Evolutionary conservation across 768 basidiomycete genomes (phyloP), one percentile per base, ranked within the genome.

Genomic region (Phanerochaete carnosa): DNA sequence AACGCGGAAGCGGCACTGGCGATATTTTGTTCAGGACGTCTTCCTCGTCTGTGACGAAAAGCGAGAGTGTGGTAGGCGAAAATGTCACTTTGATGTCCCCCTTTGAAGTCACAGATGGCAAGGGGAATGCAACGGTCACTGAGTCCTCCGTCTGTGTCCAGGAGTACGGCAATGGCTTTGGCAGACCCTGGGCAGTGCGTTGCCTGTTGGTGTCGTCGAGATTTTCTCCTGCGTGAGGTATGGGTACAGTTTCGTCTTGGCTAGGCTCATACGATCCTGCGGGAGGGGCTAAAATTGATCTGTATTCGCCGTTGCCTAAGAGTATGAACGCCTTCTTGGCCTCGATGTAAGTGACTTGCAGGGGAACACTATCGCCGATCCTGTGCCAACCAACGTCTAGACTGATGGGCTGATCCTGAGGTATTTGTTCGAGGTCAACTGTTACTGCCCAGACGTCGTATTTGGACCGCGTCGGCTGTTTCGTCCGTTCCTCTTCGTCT

Each of bases 91-190:
- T 83, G 70, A 96, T 90, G 46, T 79, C 76, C 25, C 80, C 78
- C 61, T 84, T 88, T 1, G 80, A 72, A 0, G 86, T 90, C 54
- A 75, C 78, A 0, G 89, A 82, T 1, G 92, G 92, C n/a, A 97
- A 79, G 5, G 92, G 86, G 68, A 98, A 87, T 0, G 87, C 88
- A 45, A 98, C 73, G 0, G 92, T 94, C 53, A 98, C 77, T 0
- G 91, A 84, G 70, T 95, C 93, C 0, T 84, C 72, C 3, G 89
- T 87, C 69, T 99, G 96, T 0, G 87, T 92, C 96, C 96, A 99
- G 1, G 93, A 92, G 73, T 95, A 98, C 0, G 94, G 90, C 28
- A 85, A 84, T 2, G 89, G 90, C 64, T 80, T 87, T 11, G 73
- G 70, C 1, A 76, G 75, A 26, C 45, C 28, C 22, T 22, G 22